Conservation (phyloP, 1,284 basidiomycete genomes). For the Ceratobasidium sp. region DNA sequence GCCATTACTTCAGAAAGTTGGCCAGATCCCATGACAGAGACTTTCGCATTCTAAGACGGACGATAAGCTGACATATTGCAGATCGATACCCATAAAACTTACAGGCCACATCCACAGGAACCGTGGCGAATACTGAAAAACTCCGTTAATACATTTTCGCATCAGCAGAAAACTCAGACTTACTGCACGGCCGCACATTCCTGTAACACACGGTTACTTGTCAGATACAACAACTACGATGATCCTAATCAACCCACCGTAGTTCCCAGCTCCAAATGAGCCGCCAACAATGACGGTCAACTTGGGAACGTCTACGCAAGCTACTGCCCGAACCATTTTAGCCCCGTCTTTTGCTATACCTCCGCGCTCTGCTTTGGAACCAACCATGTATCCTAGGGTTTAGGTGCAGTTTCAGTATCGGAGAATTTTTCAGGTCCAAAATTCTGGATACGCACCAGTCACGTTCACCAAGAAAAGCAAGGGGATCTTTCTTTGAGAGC, state of each 20-base stretch:
- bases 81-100: constrained; percentile 52
- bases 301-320: constrained; percentile 93
- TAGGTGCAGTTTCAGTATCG: background rate
- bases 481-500: constrained; percentile 90
- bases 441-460: constrained; percentile 63
- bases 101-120: constrained; percentile 99
- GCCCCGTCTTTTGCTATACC: constrained; percentile 98
- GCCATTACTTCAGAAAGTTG: constrained; percentile 94
- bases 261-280: constrained; percentile 95
- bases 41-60: constrained; percentile 78
- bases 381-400: constrained; percentile 86
- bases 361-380: constrained; percentile 91
- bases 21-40: constrained; percentile 96
- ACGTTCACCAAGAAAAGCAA: constrained; percentile 95
- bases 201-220: constrained; percentile 54
- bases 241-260: constrained; percentile 64
- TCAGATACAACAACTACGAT: constrained; percentile 1
- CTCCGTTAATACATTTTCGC: background rate
- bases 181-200: constrained; percentile 89
- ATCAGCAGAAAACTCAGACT: constrained; percentile 51
- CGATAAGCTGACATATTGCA: background rate
- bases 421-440: background rate
- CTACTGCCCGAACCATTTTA: constrained; percentile 97
- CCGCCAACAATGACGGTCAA: constrained; percentile 95
- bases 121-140: constrained; percentile 81